phyloP scores from a whole-genome alignment of 768 basidiomycete genomes.

The Lactarius psammicola region DNA sequence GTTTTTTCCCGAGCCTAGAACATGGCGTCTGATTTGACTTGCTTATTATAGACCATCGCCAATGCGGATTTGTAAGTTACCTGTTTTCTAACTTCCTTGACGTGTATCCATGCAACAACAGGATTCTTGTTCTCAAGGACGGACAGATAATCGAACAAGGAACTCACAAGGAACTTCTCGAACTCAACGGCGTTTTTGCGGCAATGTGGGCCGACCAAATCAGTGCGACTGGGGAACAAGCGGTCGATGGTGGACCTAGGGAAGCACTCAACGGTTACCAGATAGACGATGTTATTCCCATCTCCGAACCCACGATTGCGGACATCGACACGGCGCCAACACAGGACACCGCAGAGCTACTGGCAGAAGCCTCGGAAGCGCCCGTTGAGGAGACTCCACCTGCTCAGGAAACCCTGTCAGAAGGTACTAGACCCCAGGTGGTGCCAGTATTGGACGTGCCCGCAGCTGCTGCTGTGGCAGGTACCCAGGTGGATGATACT shows the following conservation, averaged over 20 bases:
- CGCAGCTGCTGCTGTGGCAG: slow-evolving; percentile 31
- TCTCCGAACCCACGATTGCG: slow-evolving; percentile 10
- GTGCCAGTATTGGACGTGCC: neutral
- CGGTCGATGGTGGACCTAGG: slow-evolving; percentile 41
- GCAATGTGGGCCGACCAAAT: slow-evolving; percentile 89
- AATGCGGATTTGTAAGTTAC: slow-evolving; percentile 48
- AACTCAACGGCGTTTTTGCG: slow-evolving; percentile 69
- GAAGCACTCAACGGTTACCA: slow-evolving; percentile 47
- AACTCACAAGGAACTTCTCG: slow-evolving; percentile 72
- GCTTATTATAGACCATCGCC: slow-evolving; percentile 47
- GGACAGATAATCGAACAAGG: slow-evolving; percentile 86
- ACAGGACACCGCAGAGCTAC: slow-evolving; percentile 21
- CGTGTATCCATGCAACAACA: slow-evolving; percentile 34
- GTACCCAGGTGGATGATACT: slow-evolving; percentile 34
- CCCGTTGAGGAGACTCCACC: slow-evolving; percentile 25
- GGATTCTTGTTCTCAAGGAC: slow-evolving; percentile 89
- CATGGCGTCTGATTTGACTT: slow-evolving; percentile 18
- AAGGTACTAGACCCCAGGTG: neutral
- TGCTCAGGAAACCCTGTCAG: slow-evolving; percentile 18
- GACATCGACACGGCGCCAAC: slow-evolving; percentile 23
- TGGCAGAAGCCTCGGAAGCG: slow-evolving; percentile 24
- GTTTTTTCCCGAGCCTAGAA: slow-evolving; percentile 12
- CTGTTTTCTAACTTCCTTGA: slow-evolving; percentile 11
- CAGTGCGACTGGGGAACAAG: slow-evolving; percentile 56
- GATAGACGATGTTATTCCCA: slow-evolving; percentile 36